Evolutionary conservation across 2,329 filamentous ascomycete genomes (phyloP).

Genomic region (Helotiales sp.): DNA sequence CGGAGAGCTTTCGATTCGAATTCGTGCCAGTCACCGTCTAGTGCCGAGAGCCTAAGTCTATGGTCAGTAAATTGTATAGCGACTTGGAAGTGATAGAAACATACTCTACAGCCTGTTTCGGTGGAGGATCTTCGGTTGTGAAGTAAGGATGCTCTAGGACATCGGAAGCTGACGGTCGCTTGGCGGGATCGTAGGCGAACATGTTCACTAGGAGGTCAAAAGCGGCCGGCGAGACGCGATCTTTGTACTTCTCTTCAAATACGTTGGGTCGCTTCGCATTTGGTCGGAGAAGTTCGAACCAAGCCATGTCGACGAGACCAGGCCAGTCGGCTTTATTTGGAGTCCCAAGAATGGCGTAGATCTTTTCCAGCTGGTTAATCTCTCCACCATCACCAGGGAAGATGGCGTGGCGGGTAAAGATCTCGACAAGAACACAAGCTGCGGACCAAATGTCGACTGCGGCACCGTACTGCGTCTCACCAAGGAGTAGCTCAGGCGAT

Average conservation of each 20-base stretch:
- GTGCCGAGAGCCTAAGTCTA: conserved; percentile 62
- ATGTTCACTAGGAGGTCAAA: conserved; percentile 81
- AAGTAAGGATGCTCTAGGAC: conserved; percentile 90
- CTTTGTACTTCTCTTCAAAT: conserved; percentile 81
- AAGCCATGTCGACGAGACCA: conserved; percentile 87
- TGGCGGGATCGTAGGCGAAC: conserved; percentile 85
- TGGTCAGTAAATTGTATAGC: conserved; percentile 25
- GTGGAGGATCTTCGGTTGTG: conserved; percentile 72
- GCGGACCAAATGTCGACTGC: conserved; percentile 97
- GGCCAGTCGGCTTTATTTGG: conserved; percentile 87
- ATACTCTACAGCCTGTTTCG: conserved; percentile 79
- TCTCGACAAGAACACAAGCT: conserved; percentile 93
- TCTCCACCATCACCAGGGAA: conserved; percentile 97
- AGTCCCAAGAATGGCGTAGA: conserved; percentile 90
- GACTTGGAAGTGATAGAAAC: conserved; percentile 38
- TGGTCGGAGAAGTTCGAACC: conserved; percentile 90
- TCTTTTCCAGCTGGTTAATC: conserved; percentile 92
- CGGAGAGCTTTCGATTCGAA: conserved; percentile 95
- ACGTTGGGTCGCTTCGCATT: conserved; percentile 69
- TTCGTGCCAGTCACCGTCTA: conserved; percentile 97
- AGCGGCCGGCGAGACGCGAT: conserved; percentile 74
- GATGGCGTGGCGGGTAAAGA: conserved; percentile 90
- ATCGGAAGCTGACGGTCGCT: conserved; percentile 79
- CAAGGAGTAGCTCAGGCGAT: conserved; percentile 84
- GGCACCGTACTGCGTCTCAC: conserved; percentile 86